phyloP scores from a whole-genome alignment of 2,329 filamentous ascomycete species.

The Ilyonectria destructans region DNA sequence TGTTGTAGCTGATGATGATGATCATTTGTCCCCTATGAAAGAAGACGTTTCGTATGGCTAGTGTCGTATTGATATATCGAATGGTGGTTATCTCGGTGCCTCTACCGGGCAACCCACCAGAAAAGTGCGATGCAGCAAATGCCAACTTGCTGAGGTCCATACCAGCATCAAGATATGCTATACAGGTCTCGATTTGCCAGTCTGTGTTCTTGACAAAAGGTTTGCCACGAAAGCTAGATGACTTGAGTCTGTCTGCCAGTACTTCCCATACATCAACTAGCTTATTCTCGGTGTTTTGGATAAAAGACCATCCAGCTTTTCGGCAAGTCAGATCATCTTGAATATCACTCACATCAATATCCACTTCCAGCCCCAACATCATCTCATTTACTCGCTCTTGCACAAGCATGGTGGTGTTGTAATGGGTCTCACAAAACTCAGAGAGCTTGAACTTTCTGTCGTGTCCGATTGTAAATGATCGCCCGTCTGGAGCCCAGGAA shows the following conservation, averaged over 20 bases:
- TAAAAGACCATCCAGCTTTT: slow-evolving; percentile 9
- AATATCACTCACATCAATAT: slow-evolving; percentile 9
- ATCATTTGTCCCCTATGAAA: slow-evolving; percentile 7
- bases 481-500: slow-evolving; percentile 15
- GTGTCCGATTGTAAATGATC: neutral
- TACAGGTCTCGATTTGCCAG: slow-evolving; percentile 2
- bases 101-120: neutral
- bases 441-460: slow-evolving; percentile 13
- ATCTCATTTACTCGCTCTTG: slow-evolving; percentile 10
- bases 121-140: slow-evolving; percentile 2
- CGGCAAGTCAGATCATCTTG: slow-evolving; percentile 17
- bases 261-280: neutral
- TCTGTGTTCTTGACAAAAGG: neutral
- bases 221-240: slow-evolving; percentile 5
- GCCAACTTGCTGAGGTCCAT: neutral
- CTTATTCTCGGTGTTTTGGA: slow-evolving; percentile 15
- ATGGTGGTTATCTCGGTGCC: slow-evolving; percentile 11
- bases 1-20: slow-evolving; percentile 10
- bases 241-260: neutral
- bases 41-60: slow-evolving; percentile 16
- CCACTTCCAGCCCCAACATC: slow-evolving; percentile 3
- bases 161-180: slow-evolving; percentile 10
- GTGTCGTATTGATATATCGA: slow-evolving; percentile 2
- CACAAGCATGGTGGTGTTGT: neutral
- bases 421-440: slow-evolving; percentile 12